Evolutionary conservation across 2,329 filamentous ascomycete species (phyloP), one percentile per base, ranked within the genome.

Genomic region (Mycosphaerella arachidis): DNA sequence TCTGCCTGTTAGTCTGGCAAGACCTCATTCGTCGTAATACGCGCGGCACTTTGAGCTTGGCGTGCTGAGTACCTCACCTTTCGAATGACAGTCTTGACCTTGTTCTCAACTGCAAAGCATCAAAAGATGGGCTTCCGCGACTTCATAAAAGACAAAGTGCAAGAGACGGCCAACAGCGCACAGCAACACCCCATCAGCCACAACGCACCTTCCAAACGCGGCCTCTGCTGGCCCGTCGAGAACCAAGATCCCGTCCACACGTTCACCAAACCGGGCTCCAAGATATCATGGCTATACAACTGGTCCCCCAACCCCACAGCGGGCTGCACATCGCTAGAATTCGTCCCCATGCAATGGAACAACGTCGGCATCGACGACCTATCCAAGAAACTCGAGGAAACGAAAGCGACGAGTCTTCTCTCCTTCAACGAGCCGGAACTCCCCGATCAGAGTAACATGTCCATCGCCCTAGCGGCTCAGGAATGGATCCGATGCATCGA

Each of bases 331-430:
- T 68, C 67, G 35, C 62, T 73, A 5, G 55, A 68, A 31, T 73
- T 70, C 55, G 53, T 68, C 12, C 70, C 70, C 20, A 73, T 73
- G 71, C 69, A 71, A 64, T 73, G 71, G 71, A 72, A 73, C 58
- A 54, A 66, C 58, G 62, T 66, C 52, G 53, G 57, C 57, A 70
- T 72, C 48, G 62, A 68, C 50, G 53, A 67, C n/a, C 62, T 73
- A 4, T 51, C 58, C 5, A 18, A 30, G 10, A 71, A 73, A 57
- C 40, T 62, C 48, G 30, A 57, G 18, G 27, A 52, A 18, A 54
- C 56, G 4, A 62, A 62, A 10, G 56, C 57, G 10, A 43, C 24
- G 1, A 29, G 57, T 3, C 18, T 70, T 24, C 58, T 73, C 7
- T 68, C 55, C 9, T 73, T 70, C 65, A 73, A 73, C 52, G 71